Percentiles rank a stretch among this genome's conserved stretches.
Conservation (phyloP, 202 grass and related monocot genomes). For the Eragrostis tef region DNA sequence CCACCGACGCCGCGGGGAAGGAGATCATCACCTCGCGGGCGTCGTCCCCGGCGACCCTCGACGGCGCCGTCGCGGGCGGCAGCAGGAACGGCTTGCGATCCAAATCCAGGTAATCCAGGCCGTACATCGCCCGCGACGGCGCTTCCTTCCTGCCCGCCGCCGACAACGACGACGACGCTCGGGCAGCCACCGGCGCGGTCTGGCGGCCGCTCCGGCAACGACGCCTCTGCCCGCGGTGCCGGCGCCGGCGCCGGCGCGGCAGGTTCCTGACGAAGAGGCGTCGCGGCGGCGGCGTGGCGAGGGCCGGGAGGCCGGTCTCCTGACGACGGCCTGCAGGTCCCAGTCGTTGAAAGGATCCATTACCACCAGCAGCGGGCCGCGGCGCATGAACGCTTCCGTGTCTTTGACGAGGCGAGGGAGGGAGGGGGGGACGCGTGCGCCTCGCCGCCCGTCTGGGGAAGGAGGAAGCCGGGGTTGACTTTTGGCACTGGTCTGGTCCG, state of each 20-base stretch:
- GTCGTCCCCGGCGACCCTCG: constrained; percentile 2
- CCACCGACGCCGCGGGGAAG: constrained; percentile 2
- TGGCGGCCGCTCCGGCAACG: too few species aligned
- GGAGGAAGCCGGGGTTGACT: constrained; percentile 56
- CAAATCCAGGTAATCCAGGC: constrained; percentile 50
- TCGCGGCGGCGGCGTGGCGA: not conserved
- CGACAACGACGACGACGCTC: not conserved
- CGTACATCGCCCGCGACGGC: constrained; percentile 29
- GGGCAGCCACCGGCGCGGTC: not conserved
- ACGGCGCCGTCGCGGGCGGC: not conserved
- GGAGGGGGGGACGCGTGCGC: constrained; percentile 22
- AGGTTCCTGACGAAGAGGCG: not conserved
- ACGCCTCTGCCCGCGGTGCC: not conserved
- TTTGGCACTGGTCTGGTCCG: constrained; percentile 2
- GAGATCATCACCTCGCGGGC: constrained; percentile 54
- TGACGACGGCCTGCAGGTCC: constrained; percentile 86
- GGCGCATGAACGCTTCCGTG: constrained; percentile 46
- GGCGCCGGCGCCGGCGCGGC: not conserved
- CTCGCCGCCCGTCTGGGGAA: constrained; percentile 1
- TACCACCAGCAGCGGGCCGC: constrained; percentile 23
- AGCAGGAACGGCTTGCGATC: constrained; percentile 48
- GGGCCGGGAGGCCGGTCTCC: constrained; percentile 37
- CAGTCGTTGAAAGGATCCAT: constrained; percentile 74
- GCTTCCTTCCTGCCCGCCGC: not conserved
- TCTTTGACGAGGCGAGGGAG: constrained; percentile 44